Conservation (phyloP, 2,329 filamentous ascomycete species). For the Acarospora socialis region DNA sequence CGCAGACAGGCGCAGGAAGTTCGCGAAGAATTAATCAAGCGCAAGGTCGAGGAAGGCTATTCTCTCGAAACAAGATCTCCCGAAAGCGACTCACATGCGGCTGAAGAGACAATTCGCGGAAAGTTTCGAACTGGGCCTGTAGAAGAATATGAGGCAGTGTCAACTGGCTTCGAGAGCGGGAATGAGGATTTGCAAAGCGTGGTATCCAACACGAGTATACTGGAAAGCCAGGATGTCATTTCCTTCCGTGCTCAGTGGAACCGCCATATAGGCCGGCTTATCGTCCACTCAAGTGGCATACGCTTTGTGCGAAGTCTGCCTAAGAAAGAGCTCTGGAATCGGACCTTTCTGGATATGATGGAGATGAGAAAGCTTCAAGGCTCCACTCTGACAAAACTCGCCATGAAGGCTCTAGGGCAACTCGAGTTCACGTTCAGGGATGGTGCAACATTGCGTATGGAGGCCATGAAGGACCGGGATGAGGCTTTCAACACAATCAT, state of each 20-base stretch:
- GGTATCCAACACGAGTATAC: slow-evolving; percentile 12
- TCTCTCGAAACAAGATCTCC: slow-evolving; percentile 5
- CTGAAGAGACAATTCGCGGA: too few species aligned
- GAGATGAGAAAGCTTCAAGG: slow-evolving; percentile 18
- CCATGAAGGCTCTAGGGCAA: slow-evolving; percentile 5
- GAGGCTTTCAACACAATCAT: slow-evolving; percentile 24
- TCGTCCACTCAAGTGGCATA: slow-evolving; percentile 16
- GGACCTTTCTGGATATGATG: slow-evolving; percentile 15
- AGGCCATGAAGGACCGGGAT: slow-evolving; percentile 21
- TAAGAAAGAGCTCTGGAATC: slow-evolving; percentile 15
- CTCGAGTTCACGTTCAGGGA: slow-evolving; percentile 10
- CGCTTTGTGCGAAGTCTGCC: slow-evolving; percentile 13
- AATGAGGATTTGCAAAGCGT: slow-evolving; percentile 14
- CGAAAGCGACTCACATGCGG: slow-evolving; percentile 3
- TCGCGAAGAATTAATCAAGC: slow-evolving; percentile 15
- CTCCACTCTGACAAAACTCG: slow-evolving; percentile 8
- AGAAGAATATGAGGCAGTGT: neutral
- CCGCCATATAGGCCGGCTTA: slow-evolving; percentile 14
- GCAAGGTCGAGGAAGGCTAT: slow-evolving; percentile 12
- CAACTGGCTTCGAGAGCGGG: slow-evolving; percentile 9
- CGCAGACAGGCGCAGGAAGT: slow-evolving; percentile 18
- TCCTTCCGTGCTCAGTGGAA: slow-evolving; percentile 17
- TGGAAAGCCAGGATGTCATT: slow-evolving; percentile 14
- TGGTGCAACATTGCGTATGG: slow-evolving; percentile 10
- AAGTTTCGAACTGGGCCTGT: slow-evolving; percentile 1